Evolutionary conservation across 2,329 filamentous ascomycete species (phyloP).

Genomic region (Fusarium musae): DNA sequence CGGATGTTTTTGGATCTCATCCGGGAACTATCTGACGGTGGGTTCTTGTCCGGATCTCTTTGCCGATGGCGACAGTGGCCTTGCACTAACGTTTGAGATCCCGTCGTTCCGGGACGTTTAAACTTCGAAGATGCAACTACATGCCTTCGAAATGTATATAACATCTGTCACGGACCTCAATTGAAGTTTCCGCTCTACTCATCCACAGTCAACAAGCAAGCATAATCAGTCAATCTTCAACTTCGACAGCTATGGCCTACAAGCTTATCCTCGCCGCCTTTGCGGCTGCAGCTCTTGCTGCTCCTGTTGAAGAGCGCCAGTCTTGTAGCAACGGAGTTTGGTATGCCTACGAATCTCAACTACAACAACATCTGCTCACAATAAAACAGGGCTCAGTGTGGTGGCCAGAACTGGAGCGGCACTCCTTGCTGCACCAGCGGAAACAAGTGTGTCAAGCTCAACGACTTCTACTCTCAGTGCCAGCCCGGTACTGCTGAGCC

Average conservation of each 20-base stretch:
- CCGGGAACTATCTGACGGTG: conserved; percentile 5
- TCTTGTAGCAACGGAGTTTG: conserved; percentile 37
- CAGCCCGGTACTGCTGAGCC: conserved; percentile 27
- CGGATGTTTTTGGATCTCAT: neutral
- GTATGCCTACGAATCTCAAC: neutral
- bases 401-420: conserved; percentile 57
- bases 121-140: neutral
- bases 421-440: conserved; percentile 55
- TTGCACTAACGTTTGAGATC: conserved; percentile 6
- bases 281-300: conserved; percentile 50
- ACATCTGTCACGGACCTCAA: neutral
- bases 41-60: neutral
- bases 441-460: conserved; percentile 39
- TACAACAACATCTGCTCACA: neutral
- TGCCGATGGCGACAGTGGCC: neutral
- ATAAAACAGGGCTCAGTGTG: conserved; percentile 53
- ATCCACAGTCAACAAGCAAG: conserved; percentile 6
- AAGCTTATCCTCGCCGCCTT: conserved; percentile 37
- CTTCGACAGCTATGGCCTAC: conserved; percentile 20
- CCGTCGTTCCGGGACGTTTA: conserved; percentile 25
- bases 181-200: neutral
- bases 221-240: neutral
- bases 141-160: conserved; percentile 8
- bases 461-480: conserved; percentile 42
- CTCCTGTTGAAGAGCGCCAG: conserved; percentile 51